Evolutionary conservation across 1,284 basidiomycete species (phyloP).

Genomic region (Porogramme epimiltina): DNA sequence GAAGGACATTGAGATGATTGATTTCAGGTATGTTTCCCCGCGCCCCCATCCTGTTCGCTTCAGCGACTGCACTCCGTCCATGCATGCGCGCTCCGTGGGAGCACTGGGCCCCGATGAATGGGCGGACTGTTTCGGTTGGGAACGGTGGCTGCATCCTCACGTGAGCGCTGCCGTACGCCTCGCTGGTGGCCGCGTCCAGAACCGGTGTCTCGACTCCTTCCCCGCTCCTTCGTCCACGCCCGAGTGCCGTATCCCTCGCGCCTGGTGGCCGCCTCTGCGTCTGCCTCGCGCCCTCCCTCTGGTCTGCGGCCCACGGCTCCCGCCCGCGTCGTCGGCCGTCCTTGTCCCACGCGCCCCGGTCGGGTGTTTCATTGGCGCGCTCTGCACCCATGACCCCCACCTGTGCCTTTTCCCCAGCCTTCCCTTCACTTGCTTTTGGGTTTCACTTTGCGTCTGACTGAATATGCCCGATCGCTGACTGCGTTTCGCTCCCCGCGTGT

Average conservation of each 20-base stretch:
- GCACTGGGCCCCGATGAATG: not conserved
- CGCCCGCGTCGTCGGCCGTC: no score
- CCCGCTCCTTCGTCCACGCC: conserved; percentile 1
- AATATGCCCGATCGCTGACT: conserved; percentile 22
- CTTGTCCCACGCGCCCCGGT: no score
- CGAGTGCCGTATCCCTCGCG: not conserved
- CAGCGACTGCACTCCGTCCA: conserved; percentile 3
- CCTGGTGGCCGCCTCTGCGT: no score
- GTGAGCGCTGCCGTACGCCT: conserved; percentile 1
- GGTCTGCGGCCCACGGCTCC: no score
- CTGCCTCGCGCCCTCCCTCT: no score
- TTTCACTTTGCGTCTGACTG: conserved; percentile 14
- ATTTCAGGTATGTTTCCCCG: conserved; percentile 74
- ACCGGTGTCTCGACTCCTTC: conserved; percentile 8
- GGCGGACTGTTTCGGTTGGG: conserved; percentile 1
- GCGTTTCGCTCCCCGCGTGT: not conserved
- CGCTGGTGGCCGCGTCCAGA: conserved; percentile 2
- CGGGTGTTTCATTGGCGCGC: not conserved
- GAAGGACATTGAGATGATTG: conserved; percentile 81
- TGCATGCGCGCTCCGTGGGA: conserved; percentile 4
- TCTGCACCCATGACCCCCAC: not conserved
- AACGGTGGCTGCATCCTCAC: not conserved
- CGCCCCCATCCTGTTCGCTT: conserved; percentile 4
- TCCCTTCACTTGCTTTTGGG: not conserved
- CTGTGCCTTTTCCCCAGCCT: not conserved